Evolutionary conservation across 2,329 filamentous ascomycete genomes (phyloP), one percentile per base, ranked within the genome.

Genomic region (Trichophyton rubrum): DNA sequence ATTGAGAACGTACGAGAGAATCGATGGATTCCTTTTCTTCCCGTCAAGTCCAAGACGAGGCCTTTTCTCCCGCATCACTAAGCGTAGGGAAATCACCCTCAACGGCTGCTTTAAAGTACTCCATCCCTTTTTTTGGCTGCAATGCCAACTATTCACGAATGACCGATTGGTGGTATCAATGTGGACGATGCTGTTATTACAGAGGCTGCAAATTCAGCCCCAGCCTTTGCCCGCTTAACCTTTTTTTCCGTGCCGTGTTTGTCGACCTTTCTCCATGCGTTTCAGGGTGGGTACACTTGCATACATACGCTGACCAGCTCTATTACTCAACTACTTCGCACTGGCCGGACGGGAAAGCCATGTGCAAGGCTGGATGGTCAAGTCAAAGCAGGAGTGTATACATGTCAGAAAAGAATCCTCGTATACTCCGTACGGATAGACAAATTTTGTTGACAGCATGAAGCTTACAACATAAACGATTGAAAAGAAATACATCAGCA

Each of bases 221-320:
- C 49, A 55, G 20, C 33, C 3, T 3, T 20, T 55, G 22, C 1
- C 27, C 22, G 6, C n/a, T 35, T 55, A 55, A 55, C 49, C 49
- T 55, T 55, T 55, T 55, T 33, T 35, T 11, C 27, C 27, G 33
- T 35, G 47, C 49, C 49, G 49, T 55, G 49, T 55, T 55, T 55
- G 49, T 55, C 49, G 33, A 9, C 24, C 49, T 13, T 53, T 35
- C n/a, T 1, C 27, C 49, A 30, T 35, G 24, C 49, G 24, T 55
- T 55, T 35, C 24, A 55, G 35, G 49, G 27, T 8, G 11, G 24
- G 33, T 27, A 22, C 33, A 35, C 33, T 35, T 35, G 33, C 33
- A 35, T 35, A 35, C 33, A 35, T 35, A 35, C 33, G 11, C 33
- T 49, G 22, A 47, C n/a, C 43, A 35, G 3, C 11, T 9, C 11